A percentile compares a stretch with the other conserved stretches of the same genome.
Conservation (phyloP, 2,329 filamentous ascomycete genomes). For the Chrysoporthe austroafricana region DNA sequence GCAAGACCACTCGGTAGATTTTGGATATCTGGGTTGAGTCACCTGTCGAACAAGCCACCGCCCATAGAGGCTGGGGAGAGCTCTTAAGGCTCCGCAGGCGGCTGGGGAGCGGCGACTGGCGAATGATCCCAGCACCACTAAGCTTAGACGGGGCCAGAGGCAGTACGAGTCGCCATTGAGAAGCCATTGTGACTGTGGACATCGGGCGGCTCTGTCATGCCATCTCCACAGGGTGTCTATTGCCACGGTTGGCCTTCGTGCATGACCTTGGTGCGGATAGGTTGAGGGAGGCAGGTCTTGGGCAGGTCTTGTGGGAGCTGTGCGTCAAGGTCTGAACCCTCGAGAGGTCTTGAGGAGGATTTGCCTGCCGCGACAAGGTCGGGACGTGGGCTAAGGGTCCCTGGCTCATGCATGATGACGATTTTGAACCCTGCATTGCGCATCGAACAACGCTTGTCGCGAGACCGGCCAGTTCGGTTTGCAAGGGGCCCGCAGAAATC, state of each 20-base stretch:
- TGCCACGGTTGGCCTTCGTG: background rate
- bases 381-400: background rate
- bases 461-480: conserved; percentile 1
- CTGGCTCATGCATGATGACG: conserved; percentile 17
- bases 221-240: conserved; percentile 13
- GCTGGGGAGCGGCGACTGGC: conserved; percentile 8
- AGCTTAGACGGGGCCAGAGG: conserved; percentile 21
- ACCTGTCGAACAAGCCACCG: conserved; percentile 28
- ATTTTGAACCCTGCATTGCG: background rate
- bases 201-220: conserved; percentile 15
- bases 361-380: conserved; percentile 6
- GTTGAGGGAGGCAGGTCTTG: background rate
- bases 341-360: background rate
- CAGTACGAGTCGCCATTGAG: conserved; percentile 21
- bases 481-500: conserved; percentile 6
- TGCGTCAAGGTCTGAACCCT: background rate
- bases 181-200: conserved; percentile 24
- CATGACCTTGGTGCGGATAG: background rate
- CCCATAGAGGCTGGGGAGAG: background rate
- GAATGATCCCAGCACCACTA: background rate
- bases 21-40: conserved; percentile 18
- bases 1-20: conserved; percentile 5
- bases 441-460: background rate
- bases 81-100: conserved; percentile 11
- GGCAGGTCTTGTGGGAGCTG: background rate